phyloP scores from a whole-genome alignment of 2,329 filamentous ascomycete genomes.

The Raffaelea albimanens region DNA sequence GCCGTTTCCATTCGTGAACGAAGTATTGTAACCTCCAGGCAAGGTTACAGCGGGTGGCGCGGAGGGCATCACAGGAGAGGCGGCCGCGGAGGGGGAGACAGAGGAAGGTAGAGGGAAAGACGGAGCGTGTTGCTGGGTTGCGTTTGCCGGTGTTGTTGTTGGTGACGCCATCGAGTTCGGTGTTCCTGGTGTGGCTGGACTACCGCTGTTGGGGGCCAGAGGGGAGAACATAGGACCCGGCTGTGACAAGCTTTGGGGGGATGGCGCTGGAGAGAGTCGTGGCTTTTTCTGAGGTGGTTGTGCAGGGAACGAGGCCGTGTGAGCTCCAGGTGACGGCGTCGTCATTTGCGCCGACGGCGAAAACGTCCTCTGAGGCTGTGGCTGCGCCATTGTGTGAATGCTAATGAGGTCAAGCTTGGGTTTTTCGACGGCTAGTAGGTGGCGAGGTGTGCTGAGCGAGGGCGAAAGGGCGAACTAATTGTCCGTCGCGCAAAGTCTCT shows the following conservation, averaged over 20 bases:
- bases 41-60: neutral
- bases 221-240: conserved; percentile 6
- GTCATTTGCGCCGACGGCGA: conserved; percentile 15
- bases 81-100: conserved; percentile 26
- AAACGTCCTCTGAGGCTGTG: conserved; percentile 28
- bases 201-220: neutral
- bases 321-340: conserved; percentile 9
- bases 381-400: conserved; percentile 45
- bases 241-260: conserved; percentile 7
- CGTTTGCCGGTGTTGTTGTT: conserved; percentile 11
- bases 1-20: conserved; percentile 1
- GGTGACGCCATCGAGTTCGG: conserved; percentile 13
- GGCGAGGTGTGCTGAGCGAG: no score
- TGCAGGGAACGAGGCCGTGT: conserved; percentile 11
- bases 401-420: no score
- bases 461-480: no score
- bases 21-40: neutral
- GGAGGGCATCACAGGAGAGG: conserved; percentile 5
- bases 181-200: conserved; percentile 12
- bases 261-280: conserved; percentile 10
- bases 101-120: conserved; percentile 49
- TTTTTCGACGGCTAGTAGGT: no score
- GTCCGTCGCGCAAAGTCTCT: no score
- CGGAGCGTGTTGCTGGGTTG: neutral
- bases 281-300: conserved; percentile 18